Base-by-base conservation (phyloP, 1,284 basidiomycete genomes). In the Ganoderma lucidum region DNA sequence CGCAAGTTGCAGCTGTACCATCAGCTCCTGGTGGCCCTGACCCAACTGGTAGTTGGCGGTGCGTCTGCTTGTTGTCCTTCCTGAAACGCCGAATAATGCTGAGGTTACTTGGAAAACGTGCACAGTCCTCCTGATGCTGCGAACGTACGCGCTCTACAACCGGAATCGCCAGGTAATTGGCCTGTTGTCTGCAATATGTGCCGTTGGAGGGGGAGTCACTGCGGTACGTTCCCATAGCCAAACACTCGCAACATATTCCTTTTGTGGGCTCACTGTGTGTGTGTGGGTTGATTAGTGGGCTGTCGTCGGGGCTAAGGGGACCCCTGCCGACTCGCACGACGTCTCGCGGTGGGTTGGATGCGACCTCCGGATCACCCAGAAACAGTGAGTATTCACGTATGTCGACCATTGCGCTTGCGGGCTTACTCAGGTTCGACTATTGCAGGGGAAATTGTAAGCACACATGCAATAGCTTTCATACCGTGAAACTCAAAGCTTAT, bases 81-180 rank as follows among this genome's bases (percentile, higher is more conserved):
- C 42, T 41, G 42, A 9, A 30, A 62, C 28, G 17, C 2, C 48
- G 30, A 1, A 62, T 17, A 28, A 9, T 6, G 39, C 42, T n/a
- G 35, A 35, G 6, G n/a, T 30, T 58, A 9, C 19, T 30, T 59
- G 35, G 44, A 9, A 51, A 51, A 51, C 12, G 1, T 8, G 6
- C 17, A 2, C 53, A 68, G 67, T 61, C 2, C 35, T 69, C 17
- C 41, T 65, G 14, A 59, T 65, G 51, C 41, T 69, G 12, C 63
- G 67, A 58, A 69, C 67, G 1, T 69, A 68, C 58, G 66, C 66
- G n/a, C 66, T 68, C 10, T 64, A 64, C 41, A 53, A 61, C 35
- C 55, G 62, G 3, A 68, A 35, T 42, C 66, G 62, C n/a, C 39
- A 32, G 23, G 63, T 64, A 1, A 15, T 68, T 23, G 30, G 23